Evolutionary conservation across 2,329 filamentous ascomycete genomes (phyloP).

Genomic region (Colletotrichum magnum): DNA sequence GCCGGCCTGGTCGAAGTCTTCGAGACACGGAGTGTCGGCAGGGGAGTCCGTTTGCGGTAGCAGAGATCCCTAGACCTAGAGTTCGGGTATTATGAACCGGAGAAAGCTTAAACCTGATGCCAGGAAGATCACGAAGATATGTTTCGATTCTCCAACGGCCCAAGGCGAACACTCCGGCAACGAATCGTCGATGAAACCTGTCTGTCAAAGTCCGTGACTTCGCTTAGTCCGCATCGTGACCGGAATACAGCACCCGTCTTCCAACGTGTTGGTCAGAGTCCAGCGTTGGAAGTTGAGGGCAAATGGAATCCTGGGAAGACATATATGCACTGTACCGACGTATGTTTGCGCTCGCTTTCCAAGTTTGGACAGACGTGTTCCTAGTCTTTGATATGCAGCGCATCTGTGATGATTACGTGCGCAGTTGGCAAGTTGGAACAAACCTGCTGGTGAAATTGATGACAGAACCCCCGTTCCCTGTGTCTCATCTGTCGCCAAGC

Average conservation of each 20-base stretch:
- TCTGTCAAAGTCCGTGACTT: conserved; percentile 3
- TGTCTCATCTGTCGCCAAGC: conserved; percentile 7
- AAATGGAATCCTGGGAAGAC: neutral
- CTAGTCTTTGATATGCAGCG: conserved; percentile 1
- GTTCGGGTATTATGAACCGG: conserved; percentile 8
- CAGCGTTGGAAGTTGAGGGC: neutral
- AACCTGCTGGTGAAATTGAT: conserved; percentile 16
- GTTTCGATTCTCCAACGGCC: neutral
- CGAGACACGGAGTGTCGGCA: conserved; percentile 80
- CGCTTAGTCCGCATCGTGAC: conserved; percentile 7
- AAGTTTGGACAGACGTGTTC: conserved; percentile 4
- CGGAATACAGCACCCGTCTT: conserved; percentile 15
- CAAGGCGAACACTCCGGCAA: neutral
- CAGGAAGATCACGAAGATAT: conserved; percentile 1
- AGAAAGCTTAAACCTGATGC: conserved; percentile 19
- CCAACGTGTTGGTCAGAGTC: conserved; percentile 14
- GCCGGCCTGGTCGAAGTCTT: conserved; percentile 81
- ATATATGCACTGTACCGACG: neutral
- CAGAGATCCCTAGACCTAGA: conserved; percentile 1
- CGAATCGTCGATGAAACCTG: conserved; percentile 18
- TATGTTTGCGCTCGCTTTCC: neutral
- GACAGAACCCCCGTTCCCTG: conserved; percentile 23
- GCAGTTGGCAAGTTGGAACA: neutral
- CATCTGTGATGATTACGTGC: conserved; percentile 19
- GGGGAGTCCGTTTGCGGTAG: conserved; percentile 68